phyloP scores from a whole-genome alignment of 441 rosid species.

The Brassica hybrid region DNA sequence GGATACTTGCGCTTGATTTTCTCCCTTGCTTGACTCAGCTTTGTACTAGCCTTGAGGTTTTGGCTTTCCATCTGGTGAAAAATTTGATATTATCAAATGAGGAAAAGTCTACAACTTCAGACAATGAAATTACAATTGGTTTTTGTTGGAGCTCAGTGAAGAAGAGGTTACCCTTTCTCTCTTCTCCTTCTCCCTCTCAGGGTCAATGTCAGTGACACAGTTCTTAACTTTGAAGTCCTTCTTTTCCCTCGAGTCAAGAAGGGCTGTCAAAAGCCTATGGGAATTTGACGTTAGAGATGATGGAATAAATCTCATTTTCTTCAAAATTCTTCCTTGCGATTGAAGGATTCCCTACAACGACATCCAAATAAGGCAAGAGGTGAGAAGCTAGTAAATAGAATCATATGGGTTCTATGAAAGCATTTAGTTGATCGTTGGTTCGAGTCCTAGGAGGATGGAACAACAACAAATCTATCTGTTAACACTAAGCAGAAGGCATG shows the following conservation, averaged over 20 bases:
- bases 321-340: constrained; percentile 94
- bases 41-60: constrained; percentile 84
- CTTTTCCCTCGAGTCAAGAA: constrained; percentile 92
- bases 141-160: constrained; percentile 12
- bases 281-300: constrained; percentile 94
- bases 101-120: constrained; percentile 16
- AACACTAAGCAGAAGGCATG: constrained; percentile 28
- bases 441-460: constrained; percentile 3
- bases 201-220: constrained; percentile 96
- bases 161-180: constrained; percentile 79
- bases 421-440: constrained; percentile 10
- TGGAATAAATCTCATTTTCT: constrained; percentile 96
- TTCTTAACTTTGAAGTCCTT: constrained; percentile 87
- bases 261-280: constrained; percentile 90
- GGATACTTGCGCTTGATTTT: constrained; percentile 87
- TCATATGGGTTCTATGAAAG: too few species aligned
- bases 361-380: constrained; percentile 20
- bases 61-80: constrained; percentile 87
- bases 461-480: neutral
- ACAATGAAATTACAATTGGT: constrained; percentile 2
- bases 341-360: constrained; percentile 90
- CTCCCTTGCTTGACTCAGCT: constrained; percentile 88
- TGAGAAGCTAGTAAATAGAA: too few species aligned
- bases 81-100: constrained; percentile 22
- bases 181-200: constrained; percentile 97